phyloP scores from a whole-genome alignment of 192 early-diverging fungal genomes.

The Gamsiella multidivaricata region DNA sequence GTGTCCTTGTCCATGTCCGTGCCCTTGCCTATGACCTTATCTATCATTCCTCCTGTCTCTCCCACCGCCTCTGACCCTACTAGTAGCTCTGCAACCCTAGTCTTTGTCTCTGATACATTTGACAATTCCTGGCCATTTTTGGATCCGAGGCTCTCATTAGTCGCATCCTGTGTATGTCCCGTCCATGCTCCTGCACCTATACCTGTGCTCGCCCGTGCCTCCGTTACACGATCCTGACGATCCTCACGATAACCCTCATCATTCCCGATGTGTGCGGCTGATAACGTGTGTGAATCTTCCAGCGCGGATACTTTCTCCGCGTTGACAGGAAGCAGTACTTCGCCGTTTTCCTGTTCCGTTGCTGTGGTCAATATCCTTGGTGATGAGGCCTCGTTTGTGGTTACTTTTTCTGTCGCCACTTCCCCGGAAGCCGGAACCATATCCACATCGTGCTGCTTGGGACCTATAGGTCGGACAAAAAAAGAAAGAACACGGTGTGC shows the following conservation, averaged over 20 bases:
- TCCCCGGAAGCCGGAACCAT: background rate
- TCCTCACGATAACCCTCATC: no score
- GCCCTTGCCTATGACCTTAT: no score
- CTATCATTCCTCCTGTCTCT: no score
- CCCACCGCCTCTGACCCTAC: no score
- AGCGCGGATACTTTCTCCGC: no score
- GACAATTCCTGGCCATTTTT: background rate
- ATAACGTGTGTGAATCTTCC: background rate
- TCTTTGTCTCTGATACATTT: no score
- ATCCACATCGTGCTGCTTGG: background rate
- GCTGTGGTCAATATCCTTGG: background rate
- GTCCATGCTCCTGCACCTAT: background rate
- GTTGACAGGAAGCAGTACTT: no score
- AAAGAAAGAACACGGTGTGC: background rate
- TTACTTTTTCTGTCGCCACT: conserved; percentile 1
- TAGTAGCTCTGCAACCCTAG: no score
- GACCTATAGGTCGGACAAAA: no score
- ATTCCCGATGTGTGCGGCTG: background rate
- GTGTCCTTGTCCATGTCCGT: background rate
- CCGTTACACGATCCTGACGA: conserved; percentile 7
- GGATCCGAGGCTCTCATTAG: background rate
- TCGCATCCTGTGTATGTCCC: no score
- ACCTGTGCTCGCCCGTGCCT: conserved; percentile 6
- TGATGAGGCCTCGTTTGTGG: no score
- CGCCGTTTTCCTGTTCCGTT: no score